Conservation (phyloP, 1,284 basidiomycete genomes). For the Schizopora paradoxa region DNA sequence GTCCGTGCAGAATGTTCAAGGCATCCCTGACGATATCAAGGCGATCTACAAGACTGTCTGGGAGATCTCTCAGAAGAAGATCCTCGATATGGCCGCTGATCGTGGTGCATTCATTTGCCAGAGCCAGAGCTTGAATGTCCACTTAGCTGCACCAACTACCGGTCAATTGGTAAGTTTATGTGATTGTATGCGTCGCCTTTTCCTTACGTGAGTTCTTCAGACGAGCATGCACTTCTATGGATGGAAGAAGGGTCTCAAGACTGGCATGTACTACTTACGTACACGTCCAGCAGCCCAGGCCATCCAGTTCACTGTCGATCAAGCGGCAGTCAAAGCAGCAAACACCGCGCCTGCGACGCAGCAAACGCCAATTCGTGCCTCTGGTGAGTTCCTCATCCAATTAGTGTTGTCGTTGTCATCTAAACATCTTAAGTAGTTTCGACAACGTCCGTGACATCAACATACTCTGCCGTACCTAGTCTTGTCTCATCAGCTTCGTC, state of each 20-base stretch:
- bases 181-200: no score
- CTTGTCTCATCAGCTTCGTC: conserved; percentile 22
- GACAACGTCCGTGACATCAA: conserved; percentile 16
- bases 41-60: conserved; percentile 98
- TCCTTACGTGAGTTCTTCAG: no score
- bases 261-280: conserved; percentile 95
- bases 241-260: conserved; percentile 99
- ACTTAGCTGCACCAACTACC: conserved; percentile 86
- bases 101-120: conserved; percentile 99
- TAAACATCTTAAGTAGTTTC: conserved; percentile 16
- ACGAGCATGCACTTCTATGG: conserved; percentile 99
- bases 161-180: no score
- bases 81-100: conserved; percentile 97
- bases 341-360: conserved; percentile 28
- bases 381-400: conserved; percentile 12
- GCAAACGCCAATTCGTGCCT: conserved; percentile 33
- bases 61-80: conserved; percentile 99
- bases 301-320: conserved; percentile 97
- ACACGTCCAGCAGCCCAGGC: conserved; percentile 93
- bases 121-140: conserved; percentile 87
- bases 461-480: conserved; percentile 25
- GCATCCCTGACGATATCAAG: conserved; percentile 87
- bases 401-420: conserved; percentile 6
- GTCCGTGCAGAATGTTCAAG: conserved; percentile 87
- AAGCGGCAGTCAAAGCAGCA: conserved; percentile 70